A percentile compares a stretch with the other conserved stretches of the same genome.
Conservation (phyloP, 257 asterid species). For the Solanum verrucosum region DNA sequence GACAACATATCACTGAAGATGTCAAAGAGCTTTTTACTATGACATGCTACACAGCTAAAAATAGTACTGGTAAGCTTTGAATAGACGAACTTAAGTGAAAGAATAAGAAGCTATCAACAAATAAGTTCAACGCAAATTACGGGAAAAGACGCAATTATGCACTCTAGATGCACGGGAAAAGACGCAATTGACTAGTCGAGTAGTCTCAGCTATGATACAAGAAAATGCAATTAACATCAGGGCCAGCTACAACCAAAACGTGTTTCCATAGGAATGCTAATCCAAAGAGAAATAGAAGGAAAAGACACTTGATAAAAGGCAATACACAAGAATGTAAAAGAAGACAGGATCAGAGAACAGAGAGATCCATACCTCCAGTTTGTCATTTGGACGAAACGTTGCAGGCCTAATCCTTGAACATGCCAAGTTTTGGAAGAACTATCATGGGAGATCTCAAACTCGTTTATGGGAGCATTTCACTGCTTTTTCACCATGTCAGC, state of each 20-base stretch:
- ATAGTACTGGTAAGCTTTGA: not conserved
- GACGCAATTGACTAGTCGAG: not conserved
- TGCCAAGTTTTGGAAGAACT: conserved; percentile 46
- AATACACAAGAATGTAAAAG: not conserved
- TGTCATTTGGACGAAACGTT: conserved; percentile 96
- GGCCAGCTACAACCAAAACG: not conserved
- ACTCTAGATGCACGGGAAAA: too few species aligned
- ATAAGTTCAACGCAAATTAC: not conserved
- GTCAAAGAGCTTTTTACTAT: not conserved
- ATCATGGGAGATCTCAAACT: conserved; percentile 67
- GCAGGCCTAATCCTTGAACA: conserved; percentile 78
- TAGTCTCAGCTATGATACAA: too few species aligned
- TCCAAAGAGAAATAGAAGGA: not conserved
- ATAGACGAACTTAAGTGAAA: not conserved
- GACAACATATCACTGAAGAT: not conserved
- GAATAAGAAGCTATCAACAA: not conserved
- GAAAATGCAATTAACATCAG: too few species aligned
- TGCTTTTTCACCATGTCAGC: conserved; percentile 69
- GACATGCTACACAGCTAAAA: not conserved
- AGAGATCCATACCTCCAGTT: conserved; percentile 70
- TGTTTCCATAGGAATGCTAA: not conserved
- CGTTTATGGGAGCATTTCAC: conserved; percentile 61
- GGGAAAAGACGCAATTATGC: not conserved
- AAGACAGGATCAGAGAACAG: not conserved
- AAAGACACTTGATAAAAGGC: not conserved